Conservation (phyloP, 345 rosid species). For the Brassica incana region DNA sequence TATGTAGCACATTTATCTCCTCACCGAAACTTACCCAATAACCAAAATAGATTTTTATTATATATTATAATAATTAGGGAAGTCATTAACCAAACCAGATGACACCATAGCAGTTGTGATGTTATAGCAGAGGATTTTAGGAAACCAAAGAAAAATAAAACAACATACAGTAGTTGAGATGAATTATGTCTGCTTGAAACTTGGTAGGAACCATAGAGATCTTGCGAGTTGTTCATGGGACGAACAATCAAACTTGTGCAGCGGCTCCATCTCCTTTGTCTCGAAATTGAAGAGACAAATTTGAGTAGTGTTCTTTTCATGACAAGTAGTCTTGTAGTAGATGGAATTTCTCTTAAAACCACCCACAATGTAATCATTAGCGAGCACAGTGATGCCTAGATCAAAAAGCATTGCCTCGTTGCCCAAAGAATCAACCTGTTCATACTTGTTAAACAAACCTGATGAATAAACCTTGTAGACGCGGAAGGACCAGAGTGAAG, state of each 20-base stretch:
- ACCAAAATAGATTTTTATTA: background rate
- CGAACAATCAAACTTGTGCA: background rate
- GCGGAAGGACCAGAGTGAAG: background rate
- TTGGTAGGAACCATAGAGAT: slow-evolving; percentile 4
- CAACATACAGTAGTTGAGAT: background rate
- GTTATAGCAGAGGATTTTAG: background rate
- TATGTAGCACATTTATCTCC: background rate
- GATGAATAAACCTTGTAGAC: background rate
- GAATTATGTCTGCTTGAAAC: background rate
- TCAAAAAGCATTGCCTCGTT: slow-evolving; percentile 6
- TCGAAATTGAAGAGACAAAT: background rate
- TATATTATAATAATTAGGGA: background rate
- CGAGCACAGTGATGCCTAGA: slow-evolving; percentile 3
- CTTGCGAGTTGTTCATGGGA: background rate
- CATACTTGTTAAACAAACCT: background rate
- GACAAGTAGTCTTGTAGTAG: background rate
- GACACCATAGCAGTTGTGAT: background rate
- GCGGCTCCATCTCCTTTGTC: background rate
- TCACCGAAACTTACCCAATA: background rate
- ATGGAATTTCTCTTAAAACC: slow-evolving; percentile 3
- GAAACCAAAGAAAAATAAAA: background rate
- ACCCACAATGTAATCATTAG: background rate
- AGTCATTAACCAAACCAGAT: background rate
- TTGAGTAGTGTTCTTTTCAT: background rate
- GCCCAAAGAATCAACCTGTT: background rate